A percentile compares a stretch with the other conserved stretches of the same genome.
Conservation (phyloP, 108 stramenopile genomes). For the Cyclotella distinguenda region DNA sequence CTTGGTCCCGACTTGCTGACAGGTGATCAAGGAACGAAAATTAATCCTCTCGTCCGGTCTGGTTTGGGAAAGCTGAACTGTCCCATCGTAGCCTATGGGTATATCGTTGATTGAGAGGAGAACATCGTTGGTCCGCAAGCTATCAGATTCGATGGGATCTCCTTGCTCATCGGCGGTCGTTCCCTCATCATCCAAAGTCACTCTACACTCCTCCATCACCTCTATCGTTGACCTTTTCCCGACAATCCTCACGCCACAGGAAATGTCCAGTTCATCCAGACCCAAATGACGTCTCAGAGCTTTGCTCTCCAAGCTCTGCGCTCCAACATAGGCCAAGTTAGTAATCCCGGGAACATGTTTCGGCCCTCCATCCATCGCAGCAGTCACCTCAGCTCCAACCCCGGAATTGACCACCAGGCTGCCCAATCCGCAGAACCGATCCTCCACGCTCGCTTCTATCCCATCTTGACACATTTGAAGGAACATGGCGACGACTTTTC, state of each 20-base stretch:
- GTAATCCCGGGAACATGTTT: slow-evolving; percentile 47
- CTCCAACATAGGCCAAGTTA: slow-evolving; percentile 22
- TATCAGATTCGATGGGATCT: background rate
- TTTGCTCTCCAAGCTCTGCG: slow-evolving; percentile 48
- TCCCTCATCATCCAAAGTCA: too few relatives aligned
- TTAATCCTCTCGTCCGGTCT: slow-evolving; percentile 50
- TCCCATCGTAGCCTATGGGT: slow-evolving; percentile 44
- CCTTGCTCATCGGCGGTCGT: background rate
- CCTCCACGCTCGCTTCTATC: slow-evolving; percentile 22
- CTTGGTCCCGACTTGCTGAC: slow-evolving; percentile 28
- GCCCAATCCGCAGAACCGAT: slow-evolving; percentile 29
- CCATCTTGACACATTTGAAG: slow-evolving; percentile 41
- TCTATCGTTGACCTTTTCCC: background rate
- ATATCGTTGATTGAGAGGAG: slow-evolving; percentile 33
- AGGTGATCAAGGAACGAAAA: slow-evolving; percentile 33
- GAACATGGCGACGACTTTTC: slow-evolving; percentile 51
- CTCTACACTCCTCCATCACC: too few relatives aligned
- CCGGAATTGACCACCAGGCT: slow-evolving; percentile 21
- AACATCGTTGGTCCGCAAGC: slow-evolving; percentile 41
- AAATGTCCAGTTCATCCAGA: slow-evolving; percentile 27
- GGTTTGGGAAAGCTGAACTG: slow-evolving; percentile 39
- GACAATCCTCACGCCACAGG: slow-evolving; percentile 41
- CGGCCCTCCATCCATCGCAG: slow-evolving; percentile 5
- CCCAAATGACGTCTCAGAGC: slow-evolving; percentile 38
- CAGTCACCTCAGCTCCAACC: background rate